A percentile compares a stretch with the other conserved stretches of the same genome.
Conservation (phyloP, 768 basidiomycete species). For the Xerocomellus amylosporus region DNA sequence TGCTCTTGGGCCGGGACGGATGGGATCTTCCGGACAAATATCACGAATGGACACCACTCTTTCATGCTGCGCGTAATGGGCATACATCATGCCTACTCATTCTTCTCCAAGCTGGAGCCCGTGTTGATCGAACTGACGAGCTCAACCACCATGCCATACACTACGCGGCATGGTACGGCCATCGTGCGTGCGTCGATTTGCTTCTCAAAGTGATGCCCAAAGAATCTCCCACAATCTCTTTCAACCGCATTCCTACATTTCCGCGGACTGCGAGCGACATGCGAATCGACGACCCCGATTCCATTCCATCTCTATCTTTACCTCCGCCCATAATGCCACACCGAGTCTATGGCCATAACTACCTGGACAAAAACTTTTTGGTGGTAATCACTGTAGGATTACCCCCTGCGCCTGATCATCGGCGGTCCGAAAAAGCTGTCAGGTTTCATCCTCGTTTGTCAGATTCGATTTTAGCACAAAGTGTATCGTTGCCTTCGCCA, state of each 20-base stretch:
- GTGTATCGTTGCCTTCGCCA: slow-evolving; percentile 66
- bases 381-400: slow-evolving; percentile 81
- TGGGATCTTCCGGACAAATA: slow-evolving; percentile 94
- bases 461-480: slow-evolving; percentile 63
- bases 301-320: slow-evolving; percentile 90
- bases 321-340: slow-evolving; percentile 99
- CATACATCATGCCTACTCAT: slow-evolving; percentile 68
- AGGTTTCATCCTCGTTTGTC: slow-evolving; percentile 73
- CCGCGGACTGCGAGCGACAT: slow-evolving; percentile 31
- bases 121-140: slow-evolving; percentile 79
- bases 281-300: slow-evolving; percentile 72
- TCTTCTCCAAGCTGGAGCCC: slow-evolving; percentile 77
- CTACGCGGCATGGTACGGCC: slow-evolving; percentile 97
- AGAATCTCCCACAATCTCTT: slow-evolving; percentile 13
- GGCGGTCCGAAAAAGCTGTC: slow-evolving; percentile 46
- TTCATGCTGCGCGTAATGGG: slow-evolving; percentile 91
- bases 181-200: slow-evolving; percentile 61
- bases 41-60: slow-evolving; percentile 96
- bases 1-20: slow-evolving; percentile 70
- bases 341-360: slow-evolving; percentile 95
- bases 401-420: slow-evolving; percentile 37
- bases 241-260: slow-evolving; percentile 18
- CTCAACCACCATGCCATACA: slow-evolving; percentile 80
- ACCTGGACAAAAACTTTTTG: slow-evolving; percentile 80
- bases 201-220: slow-evolving; percentile 46